Conservation (phyloP, 495 filamentous ascomycete genomes). For the Aspergillus ostianus region DNA sequence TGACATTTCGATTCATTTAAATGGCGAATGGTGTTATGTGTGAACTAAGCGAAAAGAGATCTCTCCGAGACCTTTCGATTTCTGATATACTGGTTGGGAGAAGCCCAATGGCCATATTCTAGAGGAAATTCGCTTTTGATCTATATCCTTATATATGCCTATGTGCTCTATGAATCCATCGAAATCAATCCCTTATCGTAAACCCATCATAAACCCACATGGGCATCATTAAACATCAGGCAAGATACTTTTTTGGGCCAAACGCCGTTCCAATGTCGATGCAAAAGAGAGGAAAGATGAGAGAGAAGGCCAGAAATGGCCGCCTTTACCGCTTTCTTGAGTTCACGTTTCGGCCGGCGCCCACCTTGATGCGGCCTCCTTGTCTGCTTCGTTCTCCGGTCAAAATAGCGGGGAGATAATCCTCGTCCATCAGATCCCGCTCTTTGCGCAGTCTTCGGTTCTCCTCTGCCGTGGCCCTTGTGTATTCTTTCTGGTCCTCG, state of each 20-base stretch:
- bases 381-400: slow-evolving; percentile 67
- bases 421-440: slow-evolving; percentile 89
- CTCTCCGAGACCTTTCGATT: slow-evolving; percentile 1
- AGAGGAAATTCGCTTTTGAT: slow-evolving; percentile 12
- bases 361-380: slow-evolving; percentile 70
- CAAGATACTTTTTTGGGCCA: slow-evolving; percentile 32
- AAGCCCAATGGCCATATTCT: slow-evolving; percentile 4
- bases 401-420: slow-evolving; percentile 84
- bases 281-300: slow-evolving; percentile 23
- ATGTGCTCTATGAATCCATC: slow-evolving; percentile 19
- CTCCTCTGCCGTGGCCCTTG: slow-evolving; percentile 58
- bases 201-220: slow-evolving; percentile 17
- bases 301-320: neutral
- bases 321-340: slow-evolving; percentile 61
- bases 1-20: slow-evolving; percentile 31
- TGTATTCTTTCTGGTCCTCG: slow-evolving; percentile 96
- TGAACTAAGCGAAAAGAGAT: slow-evolving; percentile 15
- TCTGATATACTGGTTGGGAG: slow-evolving; percentile 4
- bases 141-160: slow-evolving; percentile 16
- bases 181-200: slow-evolving; percentile 19
- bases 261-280: slow-evolving; percentile 32
- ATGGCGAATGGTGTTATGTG: slow-evolving; percentile 49
- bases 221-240: slow-evolving; percentile 13
- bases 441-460: slow-evolving; percentile 59
- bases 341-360: slow-evolving; percentile 85